Evolutionary conservation across 2,329 filamentous ascomycete genomes (phyloP).

Genomic region (Penicillium sp.): DNA sequence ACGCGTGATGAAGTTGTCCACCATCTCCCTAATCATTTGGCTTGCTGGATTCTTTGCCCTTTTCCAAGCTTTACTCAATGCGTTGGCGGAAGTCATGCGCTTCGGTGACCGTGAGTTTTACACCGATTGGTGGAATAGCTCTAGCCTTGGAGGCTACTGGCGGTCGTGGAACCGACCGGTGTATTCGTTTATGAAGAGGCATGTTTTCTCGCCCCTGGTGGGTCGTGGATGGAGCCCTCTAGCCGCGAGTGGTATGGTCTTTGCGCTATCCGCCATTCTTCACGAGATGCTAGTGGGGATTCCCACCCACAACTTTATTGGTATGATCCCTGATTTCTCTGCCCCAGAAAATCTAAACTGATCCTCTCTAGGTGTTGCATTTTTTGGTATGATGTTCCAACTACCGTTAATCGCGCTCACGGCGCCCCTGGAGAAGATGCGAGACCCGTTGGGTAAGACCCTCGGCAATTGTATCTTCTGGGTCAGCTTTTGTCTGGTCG

Average conservation of each 20-base stretch:
- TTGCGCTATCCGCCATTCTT: constrained; percentile 81
- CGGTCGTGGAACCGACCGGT: constrained; percentile 97
- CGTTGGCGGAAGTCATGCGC: constrained; percentile 80
- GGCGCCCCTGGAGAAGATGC: constrained; percentile 74
- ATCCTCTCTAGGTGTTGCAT: constrained; percentile 70
- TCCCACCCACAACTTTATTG: constrained; percentile 90
- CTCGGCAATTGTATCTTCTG: constrained; percentile 94
- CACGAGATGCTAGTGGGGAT: constrained; percentile 93
- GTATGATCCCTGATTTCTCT: constrained; percentile 46
- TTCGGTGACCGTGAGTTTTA: constrained; percentile 97
- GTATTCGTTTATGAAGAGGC: constrained; percentile 92
- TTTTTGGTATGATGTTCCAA: constrained; percentile 90
- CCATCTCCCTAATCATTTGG: constrained; percentile 95
- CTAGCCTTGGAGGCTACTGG: constrained; percentile 86
- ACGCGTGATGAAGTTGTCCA: constrained; percentile 89
- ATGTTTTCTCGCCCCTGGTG: constrained; percentile 86
- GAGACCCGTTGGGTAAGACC: constrained; percentile 71
- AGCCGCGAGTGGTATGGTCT: constrained; percentile 76
- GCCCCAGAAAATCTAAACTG: background rate
- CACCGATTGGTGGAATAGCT: constrained; percentile 96
- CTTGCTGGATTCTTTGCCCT: constrained; percentile 95
- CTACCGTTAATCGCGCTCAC: constrained; percentile 84
- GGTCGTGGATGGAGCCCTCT: constrained; percentile 75
- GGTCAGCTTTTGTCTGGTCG: constrained; percentile 93
- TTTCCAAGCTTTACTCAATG: constrained; percentile 91